phyloP scores from a whole-genome alignment of 2,329 filamentous ascomycete species.

The Xylariaceae sp. region DNA sequence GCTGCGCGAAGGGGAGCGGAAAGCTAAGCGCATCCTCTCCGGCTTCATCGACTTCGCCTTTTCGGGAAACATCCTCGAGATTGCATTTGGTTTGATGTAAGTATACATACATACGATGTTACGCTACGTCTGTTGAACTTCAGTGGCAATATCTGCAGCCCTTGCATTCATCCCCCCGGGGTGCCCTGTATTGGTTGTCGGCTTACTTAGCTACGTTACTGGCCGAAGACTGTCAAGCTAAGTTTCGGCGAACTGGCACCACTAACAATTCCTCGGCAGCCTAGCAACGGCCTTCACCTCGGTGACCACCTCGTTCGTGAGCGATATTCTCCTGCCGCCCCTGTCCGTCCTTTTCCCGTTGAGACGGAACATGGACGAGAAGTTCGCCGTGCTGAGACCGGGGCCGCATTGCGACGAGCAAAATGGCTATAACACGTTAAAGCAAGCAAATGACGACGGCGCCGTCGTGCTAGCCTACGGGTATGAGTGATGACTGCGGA shows the following conservation, averaged over 20 bases:
- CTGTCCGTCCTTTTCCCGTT: conserved; percentile 70
- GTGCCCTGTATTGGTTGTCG: not conserved
- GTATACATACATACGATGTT: conserved; percentile 27
- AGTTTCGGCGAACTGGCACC: conserved; percentile 3
- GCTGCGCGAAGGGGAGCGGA: conserved; percentile 50
- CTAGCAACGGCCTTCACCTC: conserved; percentile 72
- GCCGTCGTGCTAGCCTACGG: conserved; percentile 74
- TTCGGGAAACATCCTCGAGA: conserved; percentile 74
- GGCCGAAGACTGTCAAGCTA: too few relatives aligned
- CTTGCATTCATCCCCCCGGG: not conserved
- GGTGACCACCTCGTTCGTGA: conserved; percentile 72
- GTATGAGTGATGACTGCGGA: conserved; percentile 38
- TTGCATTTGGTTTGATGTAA: conserved; percentile 75
- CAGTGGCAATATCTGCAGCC: not conserved
- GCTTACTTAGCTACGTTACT: too few relatives aligned
- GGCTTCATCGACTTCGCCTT: conserved; percentile 74
- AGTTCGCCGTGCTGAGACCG: conserved; percentile 66
- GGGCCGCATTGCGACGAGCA: conserved; percentile 57
- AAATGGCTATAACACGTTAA: conserved; percentile 69
- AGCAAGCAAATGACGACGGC: conserved; percentile 70
- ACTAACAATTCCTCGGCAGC: conserved; percentile 42
- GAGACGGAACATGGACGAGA: conserved; percentile 72
- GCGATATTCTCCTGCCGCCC: conserved; percentile 69
- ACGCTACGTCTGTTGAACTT: not conserved
- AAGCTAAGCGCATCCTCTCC: conserved; percentile 56